Conservation (phyloP, 2,329 filamentous ascomycete genomes). For the Raffaelea albimanens region DNA sequence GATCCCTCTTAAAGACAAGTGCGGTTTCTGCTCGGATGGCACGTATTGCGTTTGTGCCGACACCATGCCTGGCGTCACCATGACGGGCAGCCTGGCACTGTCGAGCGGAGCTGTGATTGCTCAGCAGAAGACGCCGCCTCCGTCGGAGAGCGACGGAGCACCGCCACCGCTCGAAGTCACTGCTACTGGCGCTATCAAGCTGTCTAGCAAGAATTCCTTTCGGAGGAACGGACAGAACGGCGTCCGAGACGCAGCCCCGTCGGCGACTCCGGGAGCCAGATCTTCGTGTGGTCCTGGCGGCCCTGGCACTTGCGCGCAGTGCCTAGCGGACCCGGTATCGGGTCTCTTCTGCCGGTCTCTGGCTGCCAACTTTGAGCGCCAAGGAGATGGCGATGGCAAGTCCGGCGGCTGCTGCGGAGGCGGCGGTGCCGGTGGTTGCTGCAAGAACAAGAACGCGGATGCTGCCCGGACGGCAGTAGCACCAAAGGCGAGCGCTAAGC, state of each 20-base stretch:
- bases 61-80: constrained; percentile 18
- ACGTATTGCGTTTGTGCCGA: constrained; percentile 79
- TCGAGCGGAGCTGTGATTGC: constrained; percentile 18
- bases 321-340: constrained; percentile 66
- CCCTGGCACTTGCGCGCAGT: constrained; percentile 72
- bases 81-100: constrained; percentile 27
- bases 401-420: constrained; percentile 49
- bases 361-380: constrained; percentile 52
- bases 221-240: constrained; percentile 16
- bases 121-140: constrained; percentile 47
- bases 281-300: constrained; percentile 53
- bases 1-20: constrained; percentile 54
- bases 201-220: constrained; percentile 34
- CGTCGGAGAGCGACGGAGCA: constrained; percentile 51
- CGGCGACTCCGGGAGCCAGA: constrained; percentile 18
- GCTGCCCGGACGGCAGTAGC: constrained; percentile 14
- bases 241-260: constrained; percentile 13
- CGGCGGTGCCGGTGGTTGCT: constrained; percentile 54
- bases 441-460: constrained; percentile 32
- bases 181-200: constrained; percentile 50
- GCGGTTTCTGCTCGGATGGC: constrained; percentile 75
- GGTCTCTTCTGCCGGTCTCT: constrained; percentile 77
- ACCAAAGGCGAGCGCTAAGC: constrained; percentile 16
- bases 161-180: constrained; percentile 50
- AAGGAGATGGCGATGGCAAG: constrained; percentile 13